A percentile compares a stretch with the other conserved stretches of the same genome.
phyloP scores from a whole-genome alignment of 176 grass and related monocot genomes.

The Oryza brachyantha region DNA sequence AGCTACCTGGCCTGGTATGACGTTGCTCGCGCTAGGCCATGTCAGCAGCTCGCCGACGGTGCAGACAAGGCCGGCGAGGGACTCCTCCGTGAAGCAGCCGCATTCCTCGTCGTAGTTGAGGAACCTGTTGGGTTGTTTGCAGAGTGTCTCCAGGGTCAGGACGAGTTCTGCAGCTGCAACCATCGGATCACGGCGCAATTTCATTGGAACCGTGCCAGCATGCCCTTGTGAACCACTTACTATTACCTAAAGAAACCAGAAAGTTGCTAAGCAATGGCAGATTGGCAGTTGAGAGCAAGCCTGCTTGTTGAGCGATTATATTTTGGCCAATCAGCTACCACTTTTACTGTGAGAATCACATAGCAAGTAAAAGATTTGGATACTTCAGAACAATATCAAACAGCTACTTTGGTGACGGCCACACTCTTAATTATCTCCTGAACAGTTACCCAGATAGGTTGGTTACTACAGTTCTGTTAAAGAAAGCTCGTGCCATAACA shows the following conservation, averaged over 20 bases:
- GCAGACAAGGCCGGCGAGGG: constrained; percentile 82
- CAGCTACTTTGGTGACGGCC: background rate
- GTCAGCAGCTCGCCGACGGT: constrained; percentile 78
- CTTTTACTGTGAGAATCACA: background rate
- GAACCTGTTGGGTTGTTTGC: constrained; percentile 68
- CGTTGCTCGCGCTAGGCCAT: constrained; percentile 98
- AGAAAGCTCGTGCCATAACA: background rate
- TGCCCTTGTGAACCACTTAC: constrained; percentile 89
- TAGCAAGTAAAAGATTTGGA: background rate
- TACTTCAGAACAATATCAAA: background rate
- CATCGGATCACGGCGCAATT: constrained; percentile 93
- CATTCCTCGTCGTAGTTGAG: constrained; percentile 61
- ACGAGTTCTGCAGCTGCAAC: constrained; percentile 88
- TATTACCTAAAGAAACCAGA: constrained; percentile 50
- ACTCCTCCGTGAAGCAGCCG: constrained; percentile 56
- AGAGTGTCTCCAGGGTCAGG: constrained; percentile 75
- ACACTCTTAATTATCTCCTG: background rate
- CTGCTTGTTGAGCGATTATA: background rate
- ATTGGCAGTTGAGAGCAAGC: background rate
- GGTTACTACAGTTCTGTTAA: background rate
- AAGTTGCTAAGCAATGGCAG: background rate
- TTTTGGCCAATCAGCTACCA: background rate
- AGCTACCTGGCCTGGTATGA: constrained; percentile 86
- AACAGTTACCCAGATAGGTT: background rate
- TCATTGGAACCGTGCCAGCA: constrained; percentile 93